Evolutionary conservation across 805 yeast genomes (phyloP), one percentile per base, ranked within the genome.

Genomic region (Saturnispora bothae): DNA sequence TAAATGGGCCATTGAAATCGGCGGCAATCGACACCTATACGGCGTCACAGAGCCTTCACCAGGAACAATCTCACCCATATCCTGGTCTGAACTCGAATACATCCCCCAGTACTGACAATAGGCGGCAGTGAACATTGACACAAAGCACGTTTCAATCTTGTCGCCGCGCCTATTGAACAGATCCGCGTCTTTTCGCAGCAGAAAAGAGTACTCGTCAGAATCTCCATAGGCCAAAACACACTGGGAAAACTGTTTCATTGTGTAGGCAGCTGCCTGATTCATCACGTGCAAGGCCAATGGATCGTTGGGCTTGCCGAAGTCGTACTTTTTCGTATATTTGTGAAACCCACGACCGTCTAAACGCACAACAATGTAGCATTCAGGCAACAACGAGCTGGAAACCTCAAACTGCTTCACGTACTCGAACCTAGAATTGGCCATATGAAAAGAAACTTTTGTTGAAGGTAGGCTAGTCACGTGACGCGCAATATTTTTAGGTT

Each of bases 301-400:
- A 59, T 92, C 98, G 52, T 92, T 92, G 3, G 98, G 98, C 54
- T 92, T 92, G 2, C 57, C 72, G 56, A 92, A 89, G 3, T 73
- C 59, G 56, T 92, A 92, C 41, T 63, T 60, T 27, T 69, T 69
- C 2, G 94, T 77, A 49, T 92, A 80, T 48, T 76, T 78, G 60
- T 92, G 98, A 56, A 92, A 92, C 18, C 95, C 94, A 46, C 92
- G 72, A 1, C 98, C 98, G 52, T 92, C 98, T 0, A 92, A 76
- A 31, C 98, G 67, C 3, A 92, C 73, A 8, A 92, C 79, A 7
- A 92, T 76, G 57, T 78, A 78, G 0, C 94, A 76, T 41, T 84
- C 80, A 2, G 88, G 95, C 1, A 92, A 67, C 4, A 92, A 66
- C 22, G 61, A 60, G 47, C 75, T 74, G 41, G 83, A 89, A 23